A percentile compares a stretch with the other conserved stretches of the same genome.
Conservation (phyloP, 1,139 yeast species). For the Lodderomyces elongisporus region DNA sequence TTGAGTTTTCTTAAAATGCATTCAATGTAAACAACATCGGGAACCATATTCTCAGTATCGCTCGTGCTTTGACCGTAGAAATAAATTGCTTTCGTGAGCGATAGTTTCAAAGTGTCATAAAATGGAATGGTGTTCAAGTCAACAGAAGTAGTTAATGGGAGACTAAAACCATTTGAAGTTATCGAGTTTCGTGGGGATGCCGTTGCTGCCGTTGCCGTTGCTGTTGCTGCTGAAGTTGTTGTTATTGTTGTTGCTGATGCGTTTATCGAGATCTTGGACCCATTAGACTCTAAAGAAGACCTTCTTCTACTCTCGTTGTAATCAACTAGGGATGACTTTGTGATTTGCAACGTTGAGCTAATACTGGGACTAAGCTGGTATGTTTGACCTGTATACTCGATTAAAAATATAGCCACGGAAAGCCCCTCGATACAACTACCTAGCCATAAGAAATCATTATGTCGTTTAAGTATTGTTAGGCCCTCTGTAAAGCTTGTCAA, state of each 20-base stretch:
- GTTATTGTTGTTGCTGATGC: no score
- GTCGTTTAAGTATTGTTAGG: constrained; percentile 49
- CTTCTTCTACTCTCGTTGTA: constrained; percentile 14
- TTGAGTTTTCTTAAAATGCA: constrained; percentile 59
- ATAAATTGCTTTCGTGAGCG: constrained; percentile 43
- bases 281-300: constrained; percentile 17
- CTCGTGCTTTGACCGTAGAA: constrained; percentile 57
- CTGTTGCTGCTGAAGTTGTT: no score
- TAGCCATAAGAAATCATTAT: constrained; percentile 81
- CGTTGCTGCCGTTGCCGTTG: no score
- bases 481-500: constrained; percentile 70
- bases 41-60: constrained; percentile 71
- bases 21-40: constrained; percentile 77
- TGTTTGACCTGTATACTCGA: constrained; percentile 55
- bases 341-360: constrained; percentile 20
- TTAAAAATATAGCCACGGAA: constrained; percentile 58
- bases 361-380: constrained; percentile 43
- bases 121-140: constrained; percentile 28
- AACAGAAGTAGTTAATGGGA: constrained; percentile 10
- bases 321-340: constrained; percentile 14
- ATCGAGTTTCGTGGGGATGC: constrained; percentile 33
- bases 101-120: constrained; percentile 47
- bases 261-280: constrained; percentile 2
- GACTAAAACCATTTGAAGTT: constrained; percentile 12
- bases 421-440: constrained; percentile 83